Conservation (phyloP, 163 green algal genomes). For the Prototheca wickerhamii region DNA sequence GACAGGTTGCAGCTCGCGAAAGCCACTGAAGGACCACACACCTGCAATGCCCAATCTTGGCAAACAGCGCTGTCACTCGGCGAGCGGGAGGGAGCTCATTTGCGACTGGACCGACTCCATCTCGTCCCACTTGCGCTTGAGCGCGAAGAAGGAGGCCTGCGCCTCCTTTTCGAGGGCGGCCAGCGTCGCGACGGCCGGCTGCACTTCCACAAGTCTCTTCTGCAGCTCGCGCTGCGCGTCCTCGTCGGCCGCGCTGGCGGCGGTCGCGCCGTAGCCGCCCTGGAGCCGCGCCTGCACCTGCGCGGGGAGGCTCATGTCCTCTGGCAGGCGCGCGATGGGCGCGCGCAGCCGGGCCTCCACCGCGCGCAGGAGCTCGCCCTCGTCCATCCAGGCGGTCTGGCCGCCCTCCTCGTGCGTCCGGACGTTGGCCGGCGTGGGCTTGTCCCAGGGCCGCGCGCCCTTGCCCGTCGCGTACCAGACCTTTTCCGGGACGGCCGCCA, state of each 20-base stretch:
- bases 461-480: conserved; percentile 70
- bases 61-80: neutral
- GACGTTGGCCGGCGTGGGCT: conserved; percentile 50
- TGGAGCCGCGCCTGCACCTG: conserved; percentile 26
- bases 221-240: conserved; percentile 11
- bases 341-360: conserved; percentile 39
- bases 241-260: conserved; percentile 6
- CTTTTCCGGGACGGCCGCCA: conserved; percentile 61
- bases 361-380: conserved; percentile 45
- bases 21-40: neutral
- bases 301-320: conserved; percentile 54
- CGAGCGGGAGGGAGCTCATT: neutral
- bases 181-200: conserved; percentile 47
- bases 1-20: no score
- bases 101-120: neutral
- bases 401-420: conserved; percentile 49
- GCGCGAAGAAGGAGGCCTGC: conserved; percentile 57
- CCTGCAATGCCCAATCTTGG: neutral
- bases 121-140: conserved; percentile 23
- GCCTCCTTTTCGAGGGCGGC: conserved; percentile 55
- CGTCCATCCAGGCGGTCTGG: conserved; percentile 73
- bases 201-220: conserved; percentile 42
- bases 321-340: conserved; percentile 32
- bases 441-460: conserved; percentile 68
- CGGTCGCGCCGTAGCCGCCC: conserved; percentile 3